Percentiles rank a stretch among this genome's conserved stretches.
Conservation (phyloP, 495 filamentous ascomycete species). For the Aspergillus sparsus region DNA sequence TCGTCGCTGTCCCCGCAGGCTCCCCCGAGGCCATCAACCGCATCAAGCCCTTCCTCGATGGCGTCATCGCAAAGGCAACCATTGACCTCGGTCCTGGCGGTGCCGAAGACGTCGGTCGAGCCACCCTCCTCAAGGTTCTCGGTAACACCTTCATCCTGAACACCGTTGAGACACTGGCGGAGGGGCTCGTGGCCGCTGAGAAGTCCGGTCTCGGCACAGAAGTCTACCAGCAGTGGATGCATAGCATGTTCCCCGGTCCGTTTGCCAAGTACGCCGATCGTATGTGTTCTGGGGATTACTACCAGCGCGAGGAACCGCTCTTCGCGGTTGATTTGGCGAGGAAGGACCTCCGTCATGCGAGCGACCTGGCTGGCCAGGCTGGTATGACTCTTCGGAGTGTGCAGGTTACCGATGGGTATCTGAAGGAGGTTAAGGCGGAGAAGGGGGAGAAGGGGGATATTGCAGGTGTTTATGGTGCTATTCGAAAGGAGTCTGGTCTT, state of each 20-base stretch:
- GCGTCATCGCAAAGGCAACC: conserved; percentile 70
- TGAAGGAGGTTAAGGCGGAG: conserved; percentile 69
- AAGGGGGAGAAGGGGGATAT: conserved; percentile 77
- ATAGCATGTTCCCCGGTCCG: conserved; percentile 57
- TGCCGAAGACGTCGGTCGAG: conserved; percentile 37
- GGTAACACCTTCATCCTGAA: conserved; percentile 87
- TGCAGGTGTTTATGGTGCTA: conserved; percentile 79
- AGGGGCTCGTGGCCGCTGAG: conserved; percentile 76
- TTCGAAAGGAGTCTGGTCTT: conserved; percentile 68
- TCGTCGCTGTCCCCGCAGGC: conserved; percentile 78
- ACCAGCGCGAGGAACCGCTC: conserved; percentile 68
- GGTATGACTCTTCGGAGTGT: conserved; percentile 65
- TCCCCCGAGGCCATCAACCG: conserved; percentile 58
- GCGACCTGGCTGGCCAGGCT: conserved; percentile 59
- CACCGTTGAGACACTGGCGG: conserved; percentile 76
- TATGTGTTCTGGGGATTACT: conserved; percentile 76
- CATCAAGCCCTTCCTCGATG: conserved; percentile 72
- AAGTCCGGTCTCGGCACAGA: conserved; percentile 74
- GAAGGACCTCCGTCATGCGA: conserved; percentile 82
- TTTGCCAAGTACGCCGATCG: conserved; percentile 69
- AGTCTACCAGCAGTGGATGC: conserved; percentile 66
- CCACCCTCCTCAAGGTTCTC: conserved; percentile 66
- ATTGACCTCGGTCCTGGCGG: conserved; percentile 52
- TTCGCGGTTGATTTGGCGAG: conserved; percentile 84
- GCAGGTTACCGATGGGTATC: conserved; percentile 67